A percentile compares a stretch with the other conserved stretches of the same genome.
Evolutionary conservation across 2,329 filamentous ascomycete genomes (phyloP).

Genomic region (Hymenoscyphus fructigenus): DNA sequence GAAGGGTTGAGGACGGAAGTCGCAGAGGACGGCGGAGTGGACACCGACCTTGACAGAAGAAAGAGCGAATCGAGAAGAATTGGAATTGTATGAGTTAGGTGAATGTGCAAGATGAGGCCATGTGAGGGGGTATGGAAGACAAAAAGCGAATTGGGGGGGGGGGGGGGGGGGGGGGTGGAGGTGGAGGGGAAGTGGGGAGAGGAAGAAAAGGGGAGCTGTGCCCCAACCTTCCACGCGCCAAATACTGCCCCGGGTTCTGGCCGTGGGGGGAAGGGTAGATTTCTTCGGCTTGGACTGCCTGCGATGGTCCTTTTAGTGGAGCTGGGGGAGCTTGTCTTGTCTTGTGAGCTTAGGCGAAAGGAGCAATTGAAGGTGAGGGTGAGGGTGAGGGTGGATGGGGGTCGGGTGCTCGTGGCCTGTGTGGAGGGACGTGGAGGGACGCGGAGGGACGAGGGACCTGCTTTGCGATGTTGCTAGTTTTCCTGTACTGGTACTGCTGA

Average conservation of each 20-base stretch:
- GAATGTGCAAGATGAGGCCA: not conserved
- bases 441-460: not conserved
- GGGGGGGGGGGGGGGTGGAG: too few relatives aligned
- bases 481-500: not conserved
- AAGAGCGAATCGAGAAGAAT: not conserved
- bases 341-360: not conserved
- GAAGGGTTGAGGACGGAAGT: slow-evolving; percentile 14
- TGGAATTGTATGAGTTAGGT: not conserved
- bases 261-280: not conserved
- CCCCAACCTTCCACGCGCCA: not conserved
- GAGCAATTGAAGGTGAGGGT: not conserved
- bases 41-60: not conserved
- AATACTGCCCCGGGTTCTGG: not conserved
- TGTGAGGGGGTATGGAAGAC: not conserved
- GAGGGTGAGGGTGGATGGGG: not conserved
- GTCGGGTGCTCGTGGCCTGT: not conserved
- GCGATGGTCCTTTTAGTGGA: slow-evolving; percentile 3
- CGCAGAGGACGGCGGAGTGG: slow-evolving; percentile 5
- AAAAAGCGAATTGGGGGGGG: not conserved
- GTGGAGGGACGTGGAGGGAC: not conserved
- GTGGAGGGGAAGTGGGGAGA: not conserved
- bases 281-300: slow-evolving; percentile 12
- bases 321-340: not conserved
- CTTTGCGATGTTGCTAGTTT: too few relatives aligned
- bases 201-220: too few relatives aligned